Conservation (phyloP, 2,329 filamentous ascomycete species). For the Aureobasidium leucospermi region DNA sequence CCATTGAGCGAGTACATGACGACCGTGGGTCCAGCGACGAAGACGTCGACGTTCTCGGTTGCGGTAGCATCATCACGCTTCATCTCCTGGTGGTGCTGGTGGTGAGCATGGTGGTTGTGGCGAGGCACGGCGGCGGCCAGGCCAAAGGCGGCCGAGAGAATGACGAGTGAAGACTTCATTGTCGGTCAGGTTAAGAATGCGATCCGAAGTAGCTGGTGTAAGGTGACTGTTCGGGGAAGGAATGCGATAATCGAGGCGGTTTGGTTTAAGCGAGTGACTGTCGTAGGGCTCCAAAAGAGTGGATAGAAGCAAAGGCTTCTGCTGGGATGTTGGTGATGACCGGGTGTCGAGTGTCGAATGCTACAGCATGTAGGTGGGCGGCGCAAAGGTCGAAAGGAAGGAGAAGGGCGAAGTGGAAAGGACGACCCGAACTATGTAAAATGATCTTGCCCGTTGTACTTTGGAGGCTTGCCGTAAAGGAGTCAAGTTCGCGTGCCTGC, state of each 20-base stretch:
- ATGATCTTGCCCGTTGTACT: neutral
- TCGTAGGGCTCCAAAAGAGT: constrained; percentile 9
- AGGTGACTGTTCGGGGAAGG: neutral
- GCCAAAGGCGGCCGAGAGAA: constrained; percentile 30
- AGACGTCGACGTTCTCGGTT: constrained; percentile 41
- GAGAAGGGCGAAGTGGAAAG: neutral
- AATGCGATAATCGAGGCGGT: neutral
- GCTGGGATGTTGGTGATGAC: neutral
- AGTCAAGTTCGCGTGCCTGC: constrained; percentile 13
- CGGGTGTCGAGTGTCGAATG: neutral
- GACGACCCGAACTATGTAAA: constrained; percentile 4
- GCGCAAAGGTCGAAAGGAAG: constrained; percentile 3
- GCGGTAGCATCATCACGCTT: constrained; percentile 34
- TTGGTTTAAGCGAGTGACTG: constrained; percentile 1
- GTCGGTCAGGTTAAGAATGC: constrained; percentile 16
- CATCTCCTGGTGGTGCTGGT: constrained; percentile 52
- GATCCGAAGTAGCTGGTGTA: neutral
- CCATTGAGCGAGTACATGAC: constrained; percentile 68
- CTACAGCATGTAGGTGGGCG: constrained; percentile 7
- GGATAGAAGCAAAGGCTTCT: constrained; percentile 12
- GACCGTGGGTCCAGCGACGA: constrained; percentile 54
- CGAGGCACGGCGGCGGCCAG: constrained; percentile 49
- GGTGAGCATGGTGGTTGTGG: constrained; percentile 50
- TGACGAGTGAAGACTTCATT: constrained; percentile 31
- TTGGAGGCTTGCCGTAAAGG: neutral